Conservation (phyloP, 768 basidiomycete species). For the Hypsizygus marmoreus region DNA sequence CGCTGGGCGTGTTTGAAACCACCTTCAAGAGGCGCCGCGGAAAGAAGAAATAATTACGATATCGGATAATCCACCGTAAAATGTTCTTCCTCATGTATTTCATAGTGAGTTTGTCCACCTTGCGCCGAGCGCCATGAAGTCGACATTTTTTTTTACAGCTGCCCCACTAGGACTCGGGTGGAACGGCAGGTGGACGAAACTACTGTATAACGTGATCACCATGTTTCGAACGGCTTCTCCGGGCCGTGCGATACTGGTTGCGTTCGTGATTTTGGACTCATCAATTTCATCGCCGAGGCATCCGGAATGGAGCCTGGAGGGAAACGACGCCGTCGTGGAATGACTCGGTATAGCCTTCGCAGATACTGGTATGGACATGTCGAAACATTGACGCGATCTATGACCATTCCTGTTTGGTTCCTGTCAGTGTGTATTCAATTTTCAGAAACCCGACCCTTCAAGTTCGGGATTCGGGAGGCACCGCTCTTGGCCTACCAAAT, state of each 20-base stretch:
- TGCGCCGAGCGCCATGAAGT: constrained; percentile 7
- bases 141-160: background rate
- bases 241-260: constrained; percentile 5
- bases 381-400: background rate
- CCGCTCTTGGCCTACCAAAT: constrained; percentile 7
- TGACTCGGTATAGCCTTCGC: constrained; percentile 1
- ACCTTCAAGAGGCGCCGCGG: too few relatives aligned
- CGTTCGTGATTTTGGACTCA: constrained; percentile 1
- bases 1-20: too few relatives aligned
- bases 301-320: background rate
- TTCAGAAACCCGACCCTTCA: background rate
- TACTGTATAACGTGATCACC: too few relatives aligned
- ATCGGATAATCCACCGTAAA: background rate
- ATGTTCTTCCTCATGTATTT: background rate
- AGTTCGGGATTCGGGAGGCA: too few relatives aligned
- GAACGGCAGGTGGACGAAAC: too few relatives aligned
- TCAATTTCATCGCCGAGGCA: constrained; percentile 1
- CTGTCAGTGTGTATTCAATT: background rate
- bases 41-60: constrained; percentile 8
- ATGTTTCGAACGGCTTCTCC: constrained; percentile 9
- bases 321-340: background rate
- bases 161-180: constrained; percentile 1
- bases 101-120: background rate
- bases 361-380: background rate
- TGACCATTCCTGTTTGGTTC: background rate